Evolutionary conservation across 305 asterid species (phyloP).

Genomic region (Plantago rigida): DNA sequence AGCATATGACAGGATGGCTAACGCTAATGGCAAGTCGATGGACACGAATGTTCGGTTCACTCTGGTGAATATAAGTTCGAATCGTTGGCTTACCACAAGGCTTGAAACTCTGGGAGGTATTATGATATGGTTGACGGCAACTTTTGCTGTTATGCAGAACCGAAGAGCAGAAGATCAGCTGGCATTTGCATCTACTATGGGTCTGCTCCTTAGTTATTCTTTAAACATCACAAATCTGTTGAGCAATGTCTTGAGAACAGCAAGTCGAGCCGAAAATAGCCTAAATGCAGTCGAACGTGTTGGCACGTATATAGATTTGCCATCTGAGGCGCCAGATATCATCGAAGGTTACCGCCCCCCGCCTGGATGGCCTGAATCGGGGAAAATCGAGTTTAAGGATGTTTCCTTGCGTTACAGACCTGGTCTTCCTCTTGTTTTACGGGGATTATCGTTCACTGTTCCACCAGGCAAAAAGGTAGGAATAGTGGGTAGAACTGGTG

Average conservation of each 20-base stretch:
- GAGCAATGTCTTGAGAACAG: constrained; percentile 69
- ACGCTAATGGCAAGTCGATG: constrained; percentile 68
- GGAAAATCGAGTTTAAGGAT: constrained; percentile 65
- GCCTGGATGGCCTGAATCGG: constrained; percentile 95
- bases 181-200: constrained; percentile 94
- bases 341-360: constrained; percentile 68
- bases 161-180: constrained; percentile 60
- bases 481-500: constrained; percentile 94
- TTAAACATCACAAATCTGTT: constrained; percentile 69
- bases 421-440: constrained; percentile 77
- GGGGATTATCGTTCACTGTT: constrained; percentile 61
- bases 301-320: constrained; percentile 76
- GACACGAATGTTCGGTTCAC: constrained; percentile 82
- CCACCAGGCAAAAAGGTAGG: constrained; percentile 75
- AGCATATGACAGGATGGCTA: constrained; percentile 82
- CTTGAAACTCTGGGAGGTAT: constrained; percentile 85
- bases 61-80: constrained; percentile 61
- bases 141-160: constrained; percentile 89
- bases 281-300: constrained; percentile 88
- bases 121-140: constrained; percentile 93
- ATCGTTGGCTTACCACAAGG: constrained; percentile 87
- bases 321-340: constrained; percentile 70
- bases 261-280: constrained; percentile 90
- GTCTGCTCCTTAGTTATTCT: constrained; percentile 88
- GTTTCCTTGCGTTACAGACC: constrained; percentile 73